These are phyloP conservation scores for Rosa multiflora DNA, from an alignment of 306 rosid species.

Conservation along the genomic window DNA sequence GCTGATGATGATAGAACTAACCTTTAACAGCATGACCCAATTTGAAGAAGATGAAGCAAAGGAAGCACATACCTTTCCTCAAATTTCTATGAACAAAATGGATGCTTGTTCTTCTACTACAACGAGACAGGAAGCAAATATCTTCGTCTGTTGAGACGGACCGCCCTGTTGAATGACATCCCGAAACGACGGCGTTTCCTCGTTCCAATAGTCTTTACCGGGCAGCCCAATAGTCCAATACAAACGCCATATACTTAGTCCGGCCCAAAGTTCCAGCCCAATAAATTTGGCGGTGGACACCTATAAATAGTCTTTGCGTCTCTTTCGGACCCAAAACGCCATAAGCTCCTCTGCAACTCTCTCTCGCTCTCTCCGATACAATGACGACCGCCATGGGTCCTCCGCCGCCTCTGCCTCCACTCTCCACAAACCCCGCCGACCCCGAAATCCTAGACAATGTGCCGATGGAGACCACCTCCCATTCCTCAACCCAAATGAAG, in stretches of 20 bases:
- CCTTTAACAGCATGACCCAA: conserved; percentile 15
- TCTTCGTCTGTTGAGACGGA: background rate
- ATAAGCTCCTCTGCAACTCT: no score
- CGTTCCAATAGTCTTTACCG: background rate
- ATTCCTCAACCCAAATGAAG: conserved; percentile 15
- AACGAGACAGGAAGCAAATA: background rate
- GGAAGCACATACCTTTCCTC: background rate
- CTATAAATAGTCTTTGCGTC: background rate
- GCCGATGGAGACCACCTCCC: conserved; percentile 6
- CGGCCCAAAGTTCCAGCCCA: background rate
- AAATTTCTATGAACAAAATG: background rate
- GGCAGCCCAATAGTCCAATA: no score
- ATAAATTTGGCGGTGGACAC: background rate
- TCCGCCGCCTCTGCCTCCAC: conserved; percentile 29
- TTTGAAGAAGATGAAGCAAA: background rate
- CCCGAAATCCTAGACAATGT: conserved; percentile 6
- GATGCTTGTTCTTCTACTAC: background rate
- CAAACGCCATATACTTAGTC: no score
- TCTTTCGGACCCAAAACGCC: no score
- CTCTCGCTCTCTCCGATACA: conserved; percentile 4
- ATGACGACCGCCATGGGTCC: conserved; percentile 68
- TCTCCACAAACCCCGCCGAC: conserved; percentile 1
- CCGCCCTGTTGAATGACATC: background rate
- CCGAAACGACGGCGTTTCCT: background rate
- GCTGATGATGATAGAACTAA: background rate